These are phyloP conservation scores for Blastomyces gilchristii DNA, from an alignment of 2,329 filamentous ascomycete species.

Conservation along the genomic window DNA sequence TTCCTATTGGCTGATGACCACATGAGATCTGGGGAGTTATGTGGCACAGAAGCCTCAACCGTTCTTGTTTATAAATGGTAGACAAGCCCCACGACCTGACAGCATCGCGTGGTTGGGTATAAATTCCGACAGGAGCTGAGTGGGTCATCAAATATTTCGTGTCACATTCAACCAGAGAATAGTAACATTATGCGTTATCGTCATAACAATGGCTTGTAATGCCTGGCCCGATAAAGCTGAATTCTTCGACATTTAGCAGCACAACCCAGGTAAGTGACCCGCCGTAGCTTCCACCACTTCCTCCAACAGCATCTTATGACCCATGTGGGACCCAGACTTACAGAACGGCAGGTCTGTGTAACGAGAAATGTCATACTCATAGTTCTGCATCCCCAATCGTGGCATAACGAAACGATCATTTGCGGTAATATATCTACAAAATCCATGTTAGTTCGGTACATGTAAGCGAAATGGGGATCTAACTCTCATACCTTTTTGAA, in stretches of 20 bases:
- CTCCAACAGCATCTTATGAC: background rate
- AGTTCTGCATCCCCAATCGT: background rate
- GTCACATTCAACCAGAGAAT: background rate
- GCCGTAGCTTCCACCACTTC: background rate
- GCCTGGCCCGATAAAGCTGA: background rate
- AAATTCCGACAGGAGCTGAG: constrained; percentile 4
- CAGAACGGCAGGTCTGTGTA: background rate
- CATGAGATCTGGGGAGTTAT: background rate
- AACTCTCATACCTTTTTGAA: constrained; percentile 76
- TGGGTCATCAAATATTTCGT: background rate
- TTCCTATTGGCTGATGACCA: background rate
- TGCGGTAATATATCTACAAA: constrained; percentile 39
- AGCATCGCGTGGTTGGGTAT: constrained; percentile 1
- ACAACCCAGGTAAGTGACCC: background rate
- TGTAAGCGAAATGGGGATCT: constrained; percentile 7
- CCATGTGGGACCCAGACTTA: background rate
- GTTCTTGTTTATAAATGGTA: background rate
- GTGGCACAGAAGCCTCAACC: background rate
- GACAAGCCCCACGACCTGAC: background rate
- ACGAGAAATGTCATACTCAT: background rate
- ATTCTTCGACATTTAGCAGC: background rate
- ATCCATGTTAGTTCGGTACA: constrained; percentile 40
- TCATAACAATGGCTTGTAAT: background rate
- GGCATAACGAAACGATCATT: constrained; percentile 25
- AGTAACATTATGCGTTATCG: background rate